Percentiles rank a stretch among this genome's conserved stretches.
Conservation (phyloP, 306 rosid species). For the Lupinus albus region DNA sequence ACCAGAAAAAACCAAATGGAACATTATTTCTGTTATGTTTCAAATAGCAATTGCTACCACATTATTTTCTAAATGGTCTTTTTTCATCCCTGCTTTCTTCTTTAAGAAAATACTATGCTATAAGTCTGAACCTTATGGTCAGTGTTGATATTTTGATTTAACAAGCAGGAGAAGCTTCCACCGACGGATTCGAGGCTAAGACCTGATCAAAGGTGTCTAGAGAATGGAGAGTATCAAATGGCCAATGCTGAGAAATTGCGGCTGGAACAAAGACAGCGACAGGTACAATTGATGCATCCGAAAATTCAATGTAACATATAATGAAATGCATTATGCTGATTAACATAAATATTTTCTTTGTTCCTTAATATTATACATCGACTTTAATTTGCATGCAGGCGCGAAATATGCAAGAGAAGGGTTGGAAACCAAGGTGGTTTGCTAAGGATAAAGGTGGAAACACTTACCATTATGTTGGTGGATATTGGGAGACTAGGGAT, state of each 20-base stretch:
- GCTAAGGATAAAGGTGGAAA: slow-evolving; percentile 63
- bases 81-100: neutral
- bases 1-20: too few species aligned
- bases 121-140: neutral
- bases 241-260: slow-evolving; percentile 84
- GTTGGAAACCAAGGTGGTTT: slow-evolving; percentile 98
- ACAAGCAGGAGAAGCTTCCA: slow-evolving; percentile 81
- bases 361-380: slow-evolving; percentile 7
- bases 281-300: slow-evolving; percentile 51
- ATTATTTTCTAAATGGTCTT: too few species aligned
- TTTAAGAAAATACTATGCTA: neutral
- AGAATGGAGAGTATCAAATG: slow-evolving; percentile 80
- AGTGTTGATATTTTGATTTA: slow-evolving; percentile 34
- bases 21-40: too few species aligned
- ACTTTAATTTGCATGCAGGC: slow-evolving; percentile 76
- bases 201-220: slow-evolving; percentile 91
- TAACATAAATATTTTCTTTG: neutral
- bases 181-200: slow-evolving; percentile 98
- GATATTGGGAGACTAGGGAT: slow-evolving; percentile 93
- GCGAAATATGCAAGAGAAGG: slow-evolving; percentile 81
- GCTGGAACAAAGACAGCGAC: slow-evolving; percentile 87
- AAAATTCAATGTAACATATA: slow-evolving; percentile 2
- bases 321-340: slow-evolving; percentile 6
- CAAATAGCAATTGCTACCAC: too few species aligned
- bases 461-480: slow-evolving; percentile 68